Conservation (phyloP, 192 early-diverging fungal species). For the Mortierella alpina region DNA sequence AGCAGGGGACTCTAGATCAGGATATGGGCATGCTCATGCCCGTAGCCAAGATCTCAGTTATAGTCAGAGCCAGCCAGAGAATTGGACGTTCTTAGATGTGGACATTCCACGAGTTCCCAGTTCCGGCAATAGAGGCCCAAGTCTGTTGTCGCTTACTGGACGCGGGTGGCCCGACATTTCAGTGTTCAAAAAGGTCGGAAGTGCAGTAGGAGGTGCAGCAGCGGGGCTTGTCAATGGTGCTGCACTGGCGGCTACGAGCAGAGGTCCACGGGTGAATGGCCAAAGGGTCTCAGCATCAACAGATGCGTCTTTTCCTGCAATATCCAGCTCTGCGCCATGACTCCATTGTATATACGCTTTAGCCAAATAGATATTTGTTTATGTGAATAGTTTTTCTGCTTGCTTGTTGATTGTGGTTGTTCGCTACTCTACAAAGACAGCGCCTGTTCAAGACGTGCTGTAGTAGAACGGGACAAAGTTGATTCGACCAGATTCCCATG, state of each 20-base stretch:
- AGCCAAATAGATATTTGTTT: too few species aligned
- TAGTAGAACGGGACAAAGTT: conserved; percentile 50
- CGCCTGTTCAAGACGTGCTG: too few species aligned
- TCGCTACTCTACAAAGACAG: too few species aligned
- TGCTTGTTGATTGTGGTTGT: too few species aligned
- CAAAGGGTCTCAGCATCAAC: background rate
- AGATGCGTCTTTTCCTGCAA: conserved; percentile 5
- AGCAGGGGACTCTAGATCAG: background rate
- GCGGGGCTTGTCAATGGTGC: conserved; percentile 36
- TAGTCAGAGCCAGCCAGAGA: conserved; percentile 29
- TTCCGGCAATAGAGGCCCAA: conserved; percentile 17
- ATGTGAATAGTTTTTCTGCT: background rate
- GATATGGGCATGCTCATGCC: background rate
- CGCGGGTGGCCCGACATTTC: conserved; percentile 45
- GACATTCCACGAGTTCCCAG: conserved; percentile 36
- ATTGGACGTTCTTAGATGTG: conserved; percentile 49
- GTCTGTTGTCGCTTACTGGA: conserved; percentile 18
- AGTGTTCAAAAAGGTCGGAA: conserved; percentile 34
- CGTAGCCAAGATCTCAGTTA: too few species aligned
- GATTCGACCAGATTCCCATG: conserved; percentile 42
- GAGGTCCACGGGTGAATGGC: background rate
- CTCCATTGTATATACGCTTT: background rate
- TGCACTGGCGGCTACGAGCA: conserved; percentile 1
- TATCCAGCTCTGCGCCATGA: conserved; percentile 35
- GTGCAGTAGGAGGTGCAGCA: conserved; percentile 46